phyloP scores from a whole-genome alignment of 1,284 basidiomycete species.

The Papiliotrema nemorosa region DNA sequence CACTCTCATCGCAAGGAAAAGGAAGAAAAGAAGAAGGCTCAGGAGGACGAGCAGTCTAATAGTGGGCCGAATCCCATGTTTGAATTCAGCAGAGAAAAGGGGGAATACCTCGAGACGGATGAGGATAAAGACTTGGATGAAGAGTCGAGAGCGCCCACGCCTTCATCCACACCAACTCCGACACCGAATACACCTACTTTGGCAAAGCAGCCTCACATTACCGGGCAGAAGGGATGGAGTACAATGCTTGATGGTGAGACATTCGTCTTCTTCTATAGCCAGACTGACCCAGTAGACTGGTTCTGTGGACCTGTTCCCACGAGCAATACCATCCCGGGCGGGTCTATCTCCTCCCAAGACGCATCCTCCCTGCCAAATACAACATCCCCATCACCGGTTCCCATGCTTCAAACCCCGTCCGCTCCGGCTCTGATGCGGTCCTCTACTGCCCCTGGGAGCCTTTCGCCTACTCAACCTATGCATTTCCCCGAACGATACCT shows the following conservation, averaged over 20 bases:
- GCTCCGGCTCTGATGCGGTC: conserved; percentile 1
- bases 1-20: conserved; percentile 33
- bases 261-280: too few relatives aligned
- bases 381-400: conserved; percentile 1
- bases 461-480: background rate
- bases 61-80: conserved; percentile 11
- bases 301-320: conserved; percentile 26
- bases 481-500: background rate
- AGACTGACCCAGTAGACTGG: conserved; percentile 28
- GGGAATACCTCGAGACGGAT: background rate
- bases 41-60: conserved; percentile 5
- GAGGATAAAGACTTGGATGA: background rate
- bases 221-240: conserved; percentile 37
- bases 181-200: conserved; percentile 18
- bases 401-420: background rate
- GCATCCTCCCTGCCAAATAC: conserved; percentile 1
- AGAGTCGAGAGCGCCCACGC: background rate
- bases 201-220: conserved; percentile 4
- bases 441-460: conserved; percentile 6
- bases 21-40: conserved; percentile 18
- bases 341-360: conserved; percentile 7
- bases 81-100: conserved; percentile 2
- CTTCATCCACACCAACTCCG: conserved; percentile 15
- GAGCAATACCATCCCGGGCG: conserved; percentile 4
- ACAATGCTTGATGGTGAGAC: conserved; percentile 45